These are phyloP conservation scores for Fragaria ananassa DNA, from an alignment of 306 rosid species.

Conservation along the genomic window DNA sequence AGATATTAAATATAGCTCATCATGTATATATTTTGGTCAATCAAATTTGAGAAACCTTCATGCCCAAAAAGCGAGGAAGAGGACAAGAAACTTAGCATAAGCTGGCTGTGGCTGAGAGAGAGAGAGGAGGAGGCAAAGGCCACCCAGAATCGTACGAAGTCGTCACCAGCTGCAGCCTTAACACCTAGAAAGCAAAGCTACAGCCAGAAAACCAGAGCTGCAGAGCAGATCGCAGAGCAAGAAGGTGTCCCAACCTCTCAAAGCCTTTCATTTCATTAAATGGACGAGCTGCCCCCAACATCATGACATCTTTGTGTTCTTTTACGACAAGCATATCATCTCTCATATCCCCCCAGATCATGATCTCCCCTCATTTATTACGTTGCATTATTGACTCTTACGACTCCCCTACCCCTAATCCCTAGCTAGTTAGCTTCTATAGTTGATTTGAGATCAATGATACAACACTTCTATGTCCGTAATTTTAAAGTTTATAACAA, in stretches of 20 bases:
- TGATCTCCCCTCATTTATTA: not conserved
- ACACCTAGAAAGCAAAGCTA: not conserved
- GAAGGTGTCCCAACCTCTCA: not conserved
- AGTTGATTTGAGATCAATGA: no score
- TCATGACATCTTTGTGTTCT: not conserved
- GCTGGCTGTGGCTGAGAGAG: not conserved
- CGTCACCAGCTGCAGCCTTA: conserved; percentile 23
- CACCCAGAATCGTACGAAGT: conserved; percentile 17
- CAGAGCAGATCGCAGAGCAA: not conserved
- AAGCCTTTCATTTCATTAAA: not conserved
- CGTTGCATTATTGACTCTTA: not conserved
- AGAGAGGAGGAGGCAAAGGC: conserved; percentile 2
- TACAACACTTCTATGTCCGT: no score
- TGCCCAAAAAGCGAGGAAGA: not conserved
- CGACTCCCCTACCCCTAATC: not conserved
- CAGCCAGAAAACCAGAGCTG: not conserved
- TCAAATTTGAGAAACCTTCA: not conserved
- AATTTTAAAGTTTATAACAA: no score
- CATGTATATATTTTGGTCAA: not conserved
- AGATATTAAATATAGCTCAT: no score
- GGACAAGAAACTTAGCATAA: not conserved
- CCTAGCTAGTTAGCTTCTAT: no score
- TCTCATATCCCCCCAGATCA: not conserved
- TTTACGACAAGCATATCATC: not conserved
- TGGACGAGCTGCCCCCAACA: not conserved